Conservation (phyloP, 2,329 filamentous ascomycete species). For the Ophiostoma piceae region DNA sequence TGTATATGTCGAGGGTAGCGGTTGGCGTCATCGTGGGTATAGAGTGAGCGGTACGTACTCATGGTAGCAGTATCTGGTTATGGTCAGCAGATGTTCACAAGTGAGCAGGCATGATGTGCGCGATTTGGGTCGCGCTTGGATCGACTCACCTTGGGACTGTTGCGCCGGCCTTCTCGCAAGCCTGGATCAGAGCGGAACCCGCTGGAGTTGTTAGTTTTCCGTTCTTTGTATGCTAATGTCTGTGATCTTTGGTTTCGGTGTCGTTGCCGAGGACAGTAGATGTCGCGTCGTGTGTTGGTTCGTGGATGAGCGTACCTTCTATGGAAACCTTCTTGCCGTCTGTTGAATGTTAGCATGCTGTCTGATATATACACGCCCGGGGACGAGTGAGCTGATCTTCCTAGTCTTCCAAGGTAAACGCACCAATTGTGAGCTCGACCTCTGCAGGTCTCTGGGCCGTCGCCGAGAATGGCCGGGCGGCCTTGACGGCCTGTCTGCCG, state of each 20-base stretch:
- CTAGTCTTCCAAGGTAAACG: slow-evolving; percentile 32
- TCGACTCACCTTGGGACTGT: slow-evolving; percentile 71
- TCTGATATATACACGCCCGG: slow-evolving; percentile 17
- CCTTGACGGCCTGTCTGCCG: slow-evolving; percentile 53
- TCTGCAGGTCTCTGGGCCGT: slow-evolving; percentile 75
- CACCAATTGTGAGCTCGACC: slow-evolving; percentile 95
- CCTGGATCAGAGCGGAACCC: slow-evolving; percentile 94
- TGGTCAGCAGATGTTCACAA: slow-evolving; percentile 32
- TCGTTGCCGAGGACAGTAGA: neutral
- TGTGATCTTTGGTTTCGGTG: neutral
- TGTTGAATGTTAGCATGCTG: slow-evolving; percentile 37
- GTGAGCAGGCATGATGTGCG: neutral
- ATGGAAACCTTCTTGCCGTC: slow-evolving; percentile 98
- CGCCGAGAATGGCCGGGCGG: slow-evolving; percentile 75
- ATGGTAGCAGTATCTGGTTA: slow-evolving; percentile 88
- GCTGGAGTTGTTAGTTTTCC: slow-evolving; percentile 48
- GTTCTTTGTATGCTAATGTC: neutral
- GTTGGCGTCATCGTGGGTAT: slow-evolving; percentile 35
- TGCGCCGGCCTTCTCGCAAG: slow-evolving; percentile 93
- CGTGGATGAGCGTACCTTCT: slow-evolving; percentile 61
- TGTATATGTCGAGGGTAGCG: neutral
- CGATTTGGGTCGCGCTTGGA: neutral
- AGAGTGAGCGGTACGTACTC: slow-evolving; percentile 49
- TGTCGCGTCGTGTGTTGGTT: neutral
- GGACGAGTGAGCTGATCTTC: neutral